A percentile compares a stretch with the other conserved stretches of the same genome.
Evolutionary conservation across 2,329 filamentous ascomycete species (phyloP).

Genomic region (Fusarium buxicola): DNA sequence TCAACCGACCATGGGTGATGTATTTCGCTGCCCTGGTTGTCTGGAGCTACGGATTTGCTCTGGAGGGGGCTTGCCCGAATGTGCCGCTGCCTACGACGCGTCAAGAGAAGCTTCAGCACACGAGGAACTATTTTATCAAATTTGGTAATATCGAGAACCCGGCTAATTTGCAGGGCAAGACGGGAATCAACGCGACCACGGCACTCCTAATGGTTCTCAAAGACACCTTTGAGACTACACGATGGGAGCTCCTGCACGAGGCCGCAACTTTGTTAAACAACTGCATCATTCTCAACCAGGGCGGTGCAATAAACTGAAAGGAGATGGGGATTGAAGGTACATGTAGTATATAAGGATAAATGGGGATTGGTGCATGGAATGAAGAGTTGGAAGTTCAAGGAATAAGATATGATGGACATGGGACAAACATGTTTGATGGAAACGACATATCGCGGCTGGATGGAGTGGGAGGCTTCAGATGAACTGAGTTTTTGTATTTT

Average conservation of each 20-base stretch:
- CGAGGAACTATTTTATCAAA: constrained; percentile 80
- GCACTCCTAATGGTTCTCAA: constrained; percentile 84
- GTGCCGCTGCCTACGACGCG: constrained; percentile 65
- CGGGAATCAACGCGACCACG: constrained; percentile 84
- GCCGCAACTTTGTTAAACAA: constrained; percentile 83
- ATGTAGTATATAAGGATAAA: constrained; percentile 15
- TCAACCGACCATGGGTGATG: constrained; percentile 94
- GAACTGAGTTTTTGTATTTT: constrained; percentile 42
- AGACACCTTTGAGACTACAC: constrained; percentile 82
- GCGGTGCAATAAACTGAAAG: constrained; percentile 44
- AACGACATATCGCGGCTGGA: constrained; percentile 25
- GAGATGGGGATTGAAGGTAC: neutral
- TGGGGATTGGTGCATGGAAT: constrained; percentile 19
- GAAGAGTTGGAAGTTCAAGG: constrained; percentile 1
- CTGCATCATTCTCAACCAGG: constrained; percentile 70
- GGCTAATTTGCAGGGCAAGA: constrained; percentile 78
- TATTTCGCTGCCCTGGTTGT: constrained; percentile 94
- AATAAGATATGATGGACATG: constrained; percentile 24
- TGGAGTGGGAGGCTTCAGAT: constrained; percentile 31
- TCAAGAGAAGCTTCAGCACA: constrained; percentile 77
- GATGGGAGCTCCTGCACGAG: constrained; percentile 94
- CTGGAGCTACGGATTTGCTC: constrained; percentile 93
- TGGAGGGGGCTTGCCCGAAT: constrained; percentile 79
- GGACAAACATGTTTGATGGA: constrained; percentile 24
- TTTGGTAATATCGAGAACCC: constrained; percentile 80